Evolutionary conservation across 2,329 filamentous ascomycete genomes (phyloP).

Genomic region (Fusarium vanettenii): DNA sequence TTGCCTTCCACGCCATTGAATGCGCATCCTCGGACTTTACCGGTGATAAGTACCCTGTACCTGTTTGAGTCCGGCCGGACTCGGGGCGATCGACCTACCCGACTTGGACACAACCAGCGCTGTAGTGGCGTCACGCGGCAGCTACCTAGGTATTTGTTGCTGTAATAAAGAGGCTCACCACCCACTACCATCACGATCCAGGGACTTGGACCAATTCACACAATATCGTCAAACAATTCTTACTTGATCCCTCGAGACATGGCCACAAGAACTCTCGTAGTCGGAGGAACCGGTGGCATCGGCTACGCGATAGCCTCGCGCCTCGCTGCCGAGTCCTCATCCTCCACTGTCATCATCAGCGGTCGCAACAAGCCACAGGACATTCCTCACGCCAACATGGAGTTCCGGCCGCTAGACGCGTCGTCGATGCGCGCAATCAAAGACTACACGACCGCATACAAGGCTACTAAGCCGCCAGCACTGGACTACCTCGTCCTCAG

Average conservation of each 20-base stretch:
- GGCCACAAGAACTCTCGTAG: constrained; percentile 45
- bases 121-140: not conserved
- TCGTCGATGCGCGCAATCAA: constrained; percentile 50
- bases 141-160: not conserved
- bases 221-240: not conserved
- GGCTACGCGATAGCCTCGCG: constrained; percentile 52
- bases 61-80: not conserved
- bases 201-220: not conserved
- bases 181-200: not conserved
- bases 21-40: not conserved
- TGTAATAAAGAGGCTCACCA: not conserved
- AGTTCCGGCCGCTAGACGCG: constrained; percentile 49
- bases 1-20: not conserved
- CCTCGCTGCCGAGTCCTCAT: constrained; percentile 41
- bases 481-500: not conserved
- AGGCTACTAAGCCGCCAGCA: not conserved
- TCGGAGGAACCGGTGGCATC: constrained; percentile 51
- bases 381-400: constrained; percentile 47
- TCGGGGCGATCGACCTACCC: not conserved
- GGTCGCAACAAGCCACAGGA: constrained; percentile 46
- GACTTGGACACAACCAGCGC: not conserved
- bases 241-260: constrained; percentile 4
- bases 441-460: constrained; percentile 36
- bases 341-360: constrained; percentile 48
- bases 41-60: not conserved